Percentiles rank a stretch among this genome's conserved stretches.
Evolutionary conservation across 1,284 basidiomycete species (phyloP).

Genomic region (Microbotryomycetes sp.): DNA sequence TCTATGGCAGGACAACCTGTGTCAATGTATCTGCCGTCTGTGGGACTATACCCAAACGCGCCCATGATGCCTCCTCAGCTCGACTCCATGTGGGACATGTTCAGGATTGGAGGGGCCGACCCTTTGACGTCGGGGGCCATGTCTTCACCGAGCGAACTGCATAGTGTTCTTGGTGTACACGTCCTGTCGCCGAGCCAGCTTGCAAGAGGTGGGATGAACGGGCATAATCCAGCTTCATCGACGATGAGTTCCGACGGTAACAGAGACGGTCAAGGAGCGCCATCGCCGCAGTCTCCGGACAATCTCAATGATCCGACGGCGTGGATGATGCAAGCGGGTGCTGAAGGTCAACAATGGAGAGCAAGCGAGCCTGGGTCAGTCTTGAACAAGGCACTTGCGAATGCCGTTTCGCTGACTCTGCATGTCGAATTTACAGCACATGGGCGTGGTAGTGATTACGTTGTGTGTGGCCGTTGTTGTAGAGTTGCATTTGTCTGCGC

Average conservation of each 20-base stretch:
- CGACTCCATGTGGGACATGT: neutral
- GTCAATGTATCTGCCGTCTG: neutral
- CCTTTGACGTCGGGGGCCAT: too few relatives aligned
- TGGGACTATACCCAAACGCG: neutral
- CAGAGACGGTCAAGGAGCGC: too few relatives aligned
- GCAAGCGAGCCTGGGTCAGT: neutral
- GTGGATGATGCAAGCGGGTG: neutral
- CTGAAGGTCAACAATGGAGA: neutral
- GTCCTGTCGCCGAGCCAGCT: neutral
- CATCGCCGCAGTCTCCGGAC: neutral
- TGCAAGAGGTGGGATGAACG: neutral
- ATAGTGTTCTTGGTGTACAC: neutral
- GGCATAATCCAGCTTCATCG: neutral
- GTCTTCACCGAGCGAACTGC: neutral
- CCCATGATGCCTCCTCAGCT: neutral
- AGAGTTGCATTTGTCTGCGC: neutral
- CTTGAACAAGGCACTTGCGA: too few relatives aligned
- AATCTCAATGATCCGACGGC: neutral
- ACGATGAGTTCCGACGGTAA: neutral
- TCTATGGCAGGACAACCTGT: too few relatives aligned
- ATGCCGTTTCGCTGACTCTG: neutral
- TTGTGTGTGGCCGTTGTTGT: neutral
- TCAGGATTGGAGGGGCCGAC: neutral
- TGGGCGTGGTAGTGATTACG: neutral
- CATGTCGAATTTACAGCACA: neutral